A percentile compares a stretch with the other conserved stretches of the same genome.
phyloP scores from a whole-genome alignment of 2,329 filamentous ascomycete species.

The Epichloe festucae region DNA sequence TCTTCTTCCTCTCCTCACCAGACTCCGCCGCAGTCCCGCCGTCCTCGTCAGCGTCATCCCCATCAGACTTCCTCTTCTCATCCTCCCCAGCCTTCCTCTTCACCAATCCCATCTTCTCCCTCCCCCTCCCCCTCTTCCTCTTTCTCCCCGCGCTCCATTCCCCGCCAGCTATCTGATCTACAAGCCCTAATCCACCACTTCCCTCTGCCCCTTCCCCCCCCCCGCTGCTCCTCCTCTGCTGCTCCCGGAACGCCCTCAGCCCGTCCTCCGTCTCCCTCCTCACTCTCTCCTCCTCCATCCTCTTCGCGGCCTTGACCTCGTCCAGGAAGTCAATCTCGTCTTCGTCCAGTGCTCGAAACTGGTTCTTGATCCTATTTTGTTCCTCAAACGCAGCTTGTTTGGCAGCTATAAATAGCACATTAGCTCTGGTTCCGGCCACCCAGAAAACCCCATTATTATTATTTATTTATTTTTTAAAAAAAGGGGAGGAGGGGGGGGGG shows the following conservation, averaged over 20 bases:
- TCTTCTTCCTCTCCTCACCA: constrained; percentile 6
- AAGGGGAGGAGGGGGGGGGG: too few relatives aligned
- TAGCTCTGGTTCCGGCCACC: too few relatives aligned
- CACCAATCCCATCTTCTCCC: constrained; percentile 4
- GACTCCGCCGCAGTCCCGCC: background rate
- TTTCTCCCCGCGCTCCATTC: constrained; percentile 13
- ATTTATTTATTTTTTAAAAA: too few relatives aligned
- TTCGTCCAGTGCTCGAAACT: constrained; percentile 65
- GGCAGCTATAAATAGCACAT: constrained; percentile 36
- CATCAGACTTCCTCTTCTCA: background rate
- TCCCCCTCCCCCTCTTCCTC: constrained; percentile 14
- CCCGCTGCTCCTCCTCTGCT: constrained; percentile 27
- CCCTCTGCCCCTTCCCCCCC: constrained; percentile 21
- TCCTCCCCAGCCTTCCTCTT: constrained; percentile 5
- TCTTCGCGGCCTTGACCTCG: constrained; percentile 36
- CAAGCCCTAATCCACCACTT: constrained; percentile 21
- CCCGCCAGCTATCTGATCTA: background rate
- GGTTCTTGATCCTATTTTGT: constrained; percentile 55
- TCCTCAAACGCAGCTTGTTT: constrained; percentile 78
- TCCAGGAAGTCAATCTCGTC: constrained; percentile 68
- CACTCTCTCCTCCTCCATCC: constrained; percentile 40
- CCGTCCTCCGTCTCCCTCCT: constrained; percentile 44
- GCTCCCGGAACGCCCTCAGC: constrained; percentile 40
- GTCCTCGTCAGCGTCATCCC: background rate
- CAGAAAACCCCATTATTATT: background rate